Percentiles rank a stretch among this genome's conserved stretches.
phyloP scores from a whole-genome alignment of 1,284 basidiomycete genomes.

The Cryptococcus floricola region DNA sequence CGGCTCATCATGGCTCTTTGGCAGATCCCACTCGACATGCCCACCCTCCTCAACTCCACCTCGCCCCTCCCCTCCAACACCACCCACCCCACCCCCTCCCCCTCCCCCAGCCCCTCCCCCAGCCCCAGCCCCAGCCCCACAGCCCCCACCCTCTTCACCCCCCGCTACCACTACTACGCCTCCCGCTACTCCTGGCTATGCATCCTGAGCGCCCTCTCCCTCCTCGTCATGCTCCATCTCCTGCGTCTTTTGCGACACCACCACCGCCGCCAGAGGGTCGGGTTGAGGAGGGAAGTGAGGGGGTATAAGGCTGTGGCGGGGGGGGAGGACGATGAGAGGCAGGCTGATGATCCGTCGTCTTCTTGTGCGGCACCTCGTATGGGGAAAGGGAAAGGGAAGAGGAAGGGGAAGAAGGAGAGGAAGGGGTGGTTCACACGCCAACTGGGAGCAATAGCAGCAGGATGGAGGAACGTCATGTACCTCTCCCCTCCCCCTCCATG shows the following conservation, averaged over 20 bases:
- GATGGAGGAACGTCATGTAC: constrained; percentile 21
- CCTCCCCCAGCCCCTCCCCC: too few species aligned
- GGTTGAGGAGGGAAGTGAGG: background rate
- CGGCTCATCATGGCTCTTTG: too few species aligned
- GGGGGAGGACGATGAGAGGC: background rate
- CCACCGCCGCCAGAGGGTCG: too few species aligned
- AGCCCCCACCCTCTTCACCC: background rate
- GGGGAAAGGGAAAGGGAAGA: too few species aligned
- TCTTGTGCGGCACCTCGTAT: too few species aligned
- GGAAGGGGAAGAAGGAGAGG: too few species aligned
- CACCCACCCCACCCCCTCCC: too few species aligned
- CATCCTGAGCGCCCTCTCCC: constrained; percentile 10
- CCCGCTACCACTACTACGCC: constrained; percentile 15
- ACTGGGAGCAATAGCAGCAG: constrained; percentile 4
- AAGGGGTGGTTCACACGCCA: background rate
- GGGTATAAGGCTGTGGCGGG: background rate
- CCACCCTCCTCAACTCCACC: too few species aligned
- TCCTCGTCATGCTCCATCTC: constrained; percentile 9
- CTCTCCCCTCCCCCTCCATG: constrained; percentile 25
- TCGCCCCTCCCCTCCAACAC: too few species aligned
- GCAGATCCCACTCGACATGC: too few species aligned
- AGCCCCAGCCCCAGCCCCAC: too few species aligned
- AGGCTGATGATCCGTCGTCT: too few species aligned
- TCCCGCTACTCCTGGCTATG: constrained; percentile 16
- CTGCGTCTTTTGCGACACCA: constrained; percentile 6